phyloP scores from a whole-genome alignment of 768 basidiomycete species.

The Russula vinacea region DNA sequence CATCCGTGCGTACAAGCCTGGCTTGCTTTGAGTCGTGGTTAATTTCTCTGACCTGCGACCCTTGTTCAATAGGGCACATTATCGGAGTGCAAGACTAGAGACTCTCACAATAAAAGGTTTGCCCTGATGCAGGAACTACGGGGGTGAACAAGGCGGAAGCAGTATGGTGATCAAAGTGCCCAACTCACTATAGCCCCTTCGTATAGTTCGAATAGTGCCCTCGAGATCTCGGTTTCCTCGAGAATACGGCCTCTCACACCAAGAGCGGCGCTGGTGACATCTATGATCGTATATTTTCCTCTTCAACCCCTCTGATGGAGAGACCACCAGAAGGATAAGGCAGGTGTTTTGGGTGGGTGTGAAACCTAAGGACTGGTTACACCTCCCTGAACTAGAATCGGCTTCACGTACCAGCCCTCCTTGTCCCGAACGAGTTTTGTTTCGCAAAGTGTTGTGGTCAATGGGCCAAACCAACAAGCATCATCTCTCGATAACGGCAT shows the following conservation, averaged over 20 bases:
- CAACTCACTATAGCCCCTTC: slow-evolving; percentile 76
- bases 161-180: background rate
- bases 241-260: slow-evolving; percentile 48
- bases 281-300: slow-evolving; percentile 78
- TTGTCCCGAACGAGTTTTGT: slow-evolving; percentile 57
- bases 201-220: slow-evolving; percentile 85
- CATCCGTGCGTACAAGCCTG: slow-evolving; percentile 65
- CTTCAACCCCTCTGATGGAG: slow-evolving; percentile 70
- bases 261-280: slow-evolving; percentile 47
- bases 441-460: slow-evolving; percentile 57
- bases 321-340: slow-evolving; percentile 73
- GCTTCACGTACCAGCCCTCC: slow-evolving; percentile 68
- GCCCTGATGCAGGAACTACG: slow-evolving; percentile 86
- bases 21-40: slow-evolving; percentile 76
- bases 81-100: background rate
- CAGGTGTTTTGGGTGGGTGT: slow-evolving; percentile 72
- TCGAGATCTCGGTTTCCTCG: slow-evolving; percentile 80
- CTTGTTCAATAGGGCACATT: background rate
- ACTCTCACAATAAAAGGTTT: slow-evolving; percentile 65
- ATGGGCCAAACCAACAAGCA: slow-evolving; percentile 66
- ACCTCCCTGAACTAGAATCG: background rate
- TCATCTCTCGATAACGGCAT: slow-evolving; percentile 74
- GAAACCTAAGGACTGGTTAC: slow-evolving; percentile 54
- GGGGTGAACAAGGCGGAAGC: background rate
- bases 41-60: slow-evolving; percentile 66